phyloP scores from a whole-genome alignment of 257 asterid species.

The Solanum clarkiae region DNA sequence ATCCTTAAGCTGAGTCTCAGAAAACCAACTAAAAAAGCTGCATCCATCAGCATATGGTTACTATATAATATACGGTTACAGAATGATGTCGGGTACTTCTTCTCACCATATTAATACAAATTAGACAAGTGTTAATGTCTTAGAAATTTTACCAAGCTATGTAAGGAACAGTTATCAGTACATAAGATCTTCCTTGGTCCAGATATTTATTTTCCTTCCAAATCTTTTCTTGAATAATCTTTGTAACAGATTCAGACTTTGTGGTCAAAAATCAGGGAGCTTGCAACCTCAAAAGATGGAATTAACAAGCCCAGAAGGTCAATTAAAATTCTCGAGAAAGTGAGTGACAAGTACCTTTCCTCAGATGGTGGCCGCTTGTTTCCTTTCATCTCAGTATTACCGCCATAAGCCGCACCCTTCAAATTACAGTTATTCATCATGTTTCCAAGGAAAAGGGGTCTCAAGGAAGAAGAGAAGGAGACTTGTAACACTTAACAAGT shows the following conservation, averaged over 20 bases:
- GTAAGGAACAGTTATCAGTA: not conserved
- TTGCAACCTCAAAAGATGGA: not conserved
- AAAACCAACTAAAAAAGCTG: constrained; percentile 60
- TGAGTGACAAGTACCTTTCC: constrained; percentile 23
- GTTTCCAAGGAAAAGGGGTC: not conserved
- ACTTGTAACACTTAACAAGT: not conserved
- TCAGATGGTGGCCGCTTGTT: constrained; percentile 28
- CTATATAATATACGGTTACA: not conserved
- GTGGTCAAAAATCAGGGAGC: not conserved
- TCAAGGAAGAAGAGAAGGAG: not conserved
- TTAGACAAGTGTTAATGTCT: not conserved
- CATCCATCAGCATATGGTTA: constrained; percentile 5
- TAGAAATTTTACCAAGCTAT: not conserved
- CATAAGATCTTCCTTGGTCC: not conserved
- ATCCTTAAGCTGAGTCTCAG: constrained; percentile 27
- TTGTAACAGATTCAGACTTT: not conserved
- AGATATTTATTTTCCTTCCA: not conserved
- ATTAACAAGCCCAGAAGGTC: not conserved
- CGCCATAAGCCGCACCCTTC: constrained; percentile 28
- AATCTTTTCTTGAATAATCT: not conserved
- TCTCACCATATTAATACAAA: not conserved
- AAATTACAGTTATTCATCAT: not conserved
- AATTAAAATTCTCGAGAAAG: not conserved
- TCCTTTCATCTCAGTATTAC: constrained; percentile 17
- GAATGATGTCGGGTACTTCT: not conserved